phyloP scores from a whole-genome alignment of 257 asterid species.

The Solanum chilense region DNA sequence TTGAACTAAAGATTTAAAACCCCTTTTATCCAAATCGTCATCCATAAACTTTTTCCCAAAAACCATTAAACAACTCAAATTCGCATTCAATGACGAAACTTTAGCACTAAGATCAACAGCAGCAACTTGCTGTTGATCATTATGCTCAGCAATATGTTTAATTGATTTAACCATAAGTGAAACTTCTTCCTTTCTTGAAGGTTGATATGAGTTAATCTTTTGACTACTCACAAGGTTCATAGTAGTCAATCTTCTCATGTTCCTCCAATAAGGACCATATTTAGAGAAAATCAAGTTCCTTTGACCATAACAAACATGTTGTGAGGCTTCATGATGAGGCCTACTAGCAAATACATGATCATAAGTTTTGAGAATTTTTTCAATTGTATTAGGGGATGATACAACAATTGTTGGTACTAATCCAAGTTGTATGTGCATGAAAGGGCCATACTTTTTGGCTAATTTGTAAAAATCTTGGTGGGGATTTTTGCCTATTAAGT shows the following conservation, averaged over 20 bases:
- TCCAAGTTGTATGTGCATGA: conserved; percentile 8
- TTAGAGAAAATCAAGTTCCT: not conserved
- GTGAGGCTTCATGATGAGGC: not conserved
- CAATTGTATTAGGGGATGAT: conserved; percentile 10
- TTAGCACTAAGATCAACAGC: conserved; percentile 6
- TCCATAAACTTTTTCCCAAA: conserved; percentile 15
- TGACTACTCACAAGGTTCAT: not conserved
- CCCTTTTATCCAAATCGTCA: not conserved
- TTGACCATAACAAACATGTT: not conserved
- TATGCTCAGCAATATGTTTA: not conserved
- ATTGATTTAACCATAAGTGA: conserved; percentile 1
- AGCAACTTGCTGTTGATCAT: not conserved
- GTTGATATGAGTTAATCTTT: not conserved
- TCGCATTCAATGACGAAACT: not conserved
- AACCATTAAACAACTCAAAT: conserved; percentile 15
- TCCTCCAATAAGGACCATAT: conserved; percentile 14
- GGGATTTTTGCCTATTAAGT: conserved; percentile 10
- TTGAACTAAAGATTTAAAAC: conserved; percentile 2
- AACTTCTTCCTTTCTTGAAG: conserved; percentile 14
- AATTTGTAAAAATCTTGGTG: conserved; percentile 3
- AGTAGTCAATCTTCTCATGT: conserved; percentile 5
- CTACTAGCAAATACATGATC: conserved; percentile 10
- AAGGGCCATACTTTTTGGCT: conserved; percentile 9
- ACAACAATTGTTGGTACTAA: not conserved
- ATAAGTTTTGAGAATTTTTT: conserved; percentile 8